Base-by-base conservation (phyloP, 306 rosid species). In the Glycyrrhiza uralensis region DNA sequence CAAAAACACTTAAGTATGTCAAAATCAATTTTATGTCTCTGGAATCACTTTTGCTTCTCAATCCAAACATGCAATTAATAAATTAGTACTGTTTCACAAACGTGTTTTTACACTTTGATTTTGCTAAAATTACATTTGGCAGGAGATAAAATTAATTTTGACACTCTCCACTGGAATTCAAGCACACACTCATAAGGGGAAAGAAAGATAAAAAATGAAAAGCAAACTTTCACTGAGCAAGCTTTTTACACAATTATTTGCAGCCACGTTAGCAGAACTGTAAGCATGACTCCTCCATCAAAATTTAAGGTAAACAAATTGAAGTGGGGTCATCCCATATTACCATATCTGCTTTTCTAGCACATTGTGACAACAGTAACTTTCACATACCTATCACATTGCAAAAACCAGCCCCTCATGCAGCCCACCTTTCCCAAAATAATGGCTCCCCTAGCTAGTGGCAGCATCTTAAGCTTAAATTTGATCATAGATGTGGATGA, bases 381-480 rank as follows among this genome's bases (percentile, higher is more conserved):
- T 71, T 78, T 60, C 12, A 55, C 56, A 52, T 57, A 55, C 56
- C 41, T 57, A 22, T 64, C 75, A 72, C 71, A 79, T 28, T 54
- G 41, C 47, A 57, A 20, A 66, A 20, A 66, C 33, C 26, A 56
- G 46, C 69, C 69, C 38, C 13, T 32, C 63, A 38, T 79, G 64
- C 44, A 45, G 4, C 52, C 76, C 60, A 66, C 45, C 66, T 57
- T 72, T 57, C 56, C 36, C 69, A 56, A 55, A 28, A 66, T 9
- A 54, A 49, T 38, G 50, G 32, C 52, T 65, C 66, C 57, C 32
- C 42, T 55, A 49, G 56, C 50, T 69, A 65, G 41, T 65, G 83
- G 57, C 30, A 66, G 75, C 75, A 79, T 65, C 74, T 78, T 20
- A 52, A 2, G n/a, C 74, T 63, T 54, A 71, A 56, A 72, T 66